Evolutionary conservation across 371 early-diverging fungal genomes (phyloP).

Genomic region (Lichtheimia ornata): DNA sequence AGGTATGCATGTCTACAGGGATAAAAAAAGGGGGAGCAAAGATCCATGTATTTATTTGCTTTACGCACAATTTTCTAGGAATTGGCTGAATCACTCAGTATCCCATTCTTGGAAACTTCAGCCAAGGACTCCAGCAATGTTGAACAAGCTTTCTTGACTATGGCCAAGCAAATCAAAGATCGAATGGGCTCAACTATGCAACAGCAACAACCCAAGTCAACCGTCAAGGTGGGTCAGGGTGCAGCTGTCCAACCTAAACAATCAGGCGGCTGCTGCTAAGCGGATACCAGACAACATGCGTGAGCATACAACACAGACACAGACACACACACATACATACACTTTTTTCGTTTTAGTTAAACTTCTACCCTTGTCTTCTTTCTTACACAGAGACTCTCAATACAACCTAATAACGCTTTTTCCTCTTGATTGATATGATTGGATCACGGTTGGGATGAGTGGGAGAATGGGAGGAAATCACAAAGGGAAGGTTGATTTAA

Average conservation of each 20-base stretch:
- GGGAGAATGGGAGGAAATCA: no score
- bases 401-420: constrained; percentile 3
- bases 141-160: constrained; percentile 94
- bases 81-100: constrained; percentile 82
- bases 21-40: neutral
- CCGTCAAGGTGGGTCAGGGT: constrained; percentile 48
- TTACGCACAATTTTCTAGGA: constrained; percentile 43
- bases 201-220: constrained; percentile 39
- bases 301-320: neutral
- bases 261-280: constrained; percentile 50
- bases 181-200: constrained; percentile 53
- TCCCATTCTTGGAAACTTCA: constrained; percentile 93
- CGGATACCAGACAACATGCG: constrained; percentile 1
- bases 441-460: no score
- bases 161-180: constrained; percentile 88
- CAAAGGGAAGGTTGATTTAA: no score
- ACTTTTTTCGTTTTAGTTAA: no score
- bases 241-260: constrained; percentile 48
- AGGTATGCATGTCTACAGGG: constrained; percentile 40
- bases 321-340: no score
- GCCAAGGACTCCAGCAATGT: constrained; percentile 95
- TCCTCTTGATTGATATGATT: neutral
- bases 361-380: constrained; percentile 6
- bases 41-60: neutral
- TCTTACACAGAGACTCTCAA: neutral